Conservation (phyloP, 192 early-diverging fungal species). For the Gigaspora rosea region DNA sequence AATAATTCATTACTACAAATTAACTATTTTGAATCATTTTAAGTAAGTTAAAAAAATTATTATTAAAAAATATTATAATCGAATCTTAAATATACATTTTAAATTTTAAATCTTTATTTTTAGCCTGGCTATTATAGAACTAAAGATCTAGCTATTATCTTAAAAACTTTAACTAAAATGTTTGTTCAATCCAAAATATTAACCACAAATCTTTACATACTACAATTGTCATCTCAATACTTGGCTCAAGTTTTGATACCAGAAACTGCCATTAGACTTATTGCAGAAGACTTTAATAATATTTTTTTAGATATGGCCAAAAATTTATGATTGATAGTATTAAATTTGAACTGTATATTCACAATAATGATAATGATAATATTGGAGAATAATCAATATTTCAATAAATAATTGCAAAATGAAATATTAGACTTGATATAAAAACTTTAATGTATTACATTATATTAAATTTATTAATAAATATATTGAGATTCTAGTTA, state of each 20-base stretch:
- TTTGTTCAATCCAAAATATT: conserved; percentile 38
- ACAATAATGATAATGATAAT: too few species aligned
- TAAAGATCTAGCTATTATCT: conserved; percentile 42
- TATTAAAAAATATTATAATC: too few species aligned
- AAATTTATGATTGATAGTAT: conserved; percentile 46
- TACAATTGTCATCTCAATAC: conserved; percentile 50
- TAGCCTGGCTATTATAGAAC: conserved; percentile 58
- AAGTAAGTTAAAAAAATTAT: neutral
- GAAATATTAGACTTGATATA: too few species aligned
- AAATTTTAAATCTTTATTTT: neutral
- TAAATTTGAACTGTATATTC: conserved; percentile 43
- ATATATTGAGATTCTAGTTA: too few species aligned
- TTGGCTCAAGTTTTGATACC: conserved; percentile 54
- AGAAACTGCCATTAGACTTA: conserved; percentile 53
- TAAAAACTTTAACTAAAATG: conserved; percentile 36
- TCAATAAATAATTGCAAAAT: too few species aligned
- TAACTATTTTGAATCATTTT: too few species aligned
- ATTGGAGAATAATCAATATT: too few species aligned
- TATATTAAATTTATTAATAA: too few species aligned
- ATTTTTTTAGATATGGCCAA: conserved; percentile 35
- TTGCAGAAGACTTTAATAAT: conserved; percentile 41
- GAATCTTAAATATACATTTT: too few species aligned
- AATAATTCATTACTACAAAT: too few species aligned
- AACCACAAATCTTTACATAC: too few species aligned
- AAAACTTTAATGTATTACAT: too few species aligned